Percentiles rank a stretch among this genome's conserved stretches.
Evolutionary conservation across 106 monocot genomes (phyloP).

Genomic region (Gastrodia elata): DNA sequence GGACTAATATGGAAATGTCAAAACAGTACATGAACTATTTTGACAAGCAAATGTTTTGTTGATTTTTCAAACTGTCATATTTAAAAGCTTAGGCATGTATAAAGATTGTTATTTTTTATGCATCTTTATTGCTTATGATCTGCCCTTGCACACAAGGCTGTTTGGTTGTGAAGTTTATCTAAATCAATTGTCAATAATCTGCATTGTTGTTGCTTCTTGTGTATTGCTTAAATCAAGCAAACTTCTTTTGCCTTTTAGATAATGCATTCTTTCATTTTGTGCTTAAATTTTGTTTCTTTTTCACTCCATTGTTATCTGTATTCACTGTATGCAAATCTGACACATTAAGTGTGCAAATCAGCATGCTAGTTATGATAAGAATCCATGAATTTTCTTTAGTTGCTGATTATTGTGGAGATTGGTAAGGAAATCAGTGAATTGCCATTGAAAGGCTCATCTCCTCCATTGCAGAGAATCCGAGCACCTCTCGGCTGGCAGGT

Average conservation of each 20-base stretch:
- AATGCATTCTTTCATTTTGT: not conserved
- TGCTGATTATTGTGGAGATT: no score
- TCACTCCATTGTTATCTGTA: not conserved
- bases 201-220: no score
- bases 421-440: no score
- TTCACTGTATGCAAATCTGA: constrained; percentile 33
- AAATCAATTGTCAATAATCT: not conserved
- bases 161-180: not conserved
- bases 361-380: no score
- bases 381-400: no score
- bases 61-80: not conserved
- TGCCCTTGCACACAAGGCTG: not conserved
- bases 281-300: not conserved
- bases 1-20: no score
- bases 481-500: no score
- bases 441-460: no score
- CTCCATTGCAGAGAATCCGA: no score
- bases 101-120: not conserved
- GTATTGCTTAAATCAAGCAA: not conserved
- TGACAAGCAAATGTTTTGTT: no score
- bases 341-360: constrained; percentile 75
- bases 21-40: no score
- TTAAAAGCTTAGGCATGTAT: not conserved
- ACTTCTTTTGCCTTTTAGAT: not conserved
- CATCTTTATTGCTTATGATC: not conserved